Evolutionary conservation across 345 rosid species (phyloP).

Genomic region (Boechera divaricarpa): DNA sequence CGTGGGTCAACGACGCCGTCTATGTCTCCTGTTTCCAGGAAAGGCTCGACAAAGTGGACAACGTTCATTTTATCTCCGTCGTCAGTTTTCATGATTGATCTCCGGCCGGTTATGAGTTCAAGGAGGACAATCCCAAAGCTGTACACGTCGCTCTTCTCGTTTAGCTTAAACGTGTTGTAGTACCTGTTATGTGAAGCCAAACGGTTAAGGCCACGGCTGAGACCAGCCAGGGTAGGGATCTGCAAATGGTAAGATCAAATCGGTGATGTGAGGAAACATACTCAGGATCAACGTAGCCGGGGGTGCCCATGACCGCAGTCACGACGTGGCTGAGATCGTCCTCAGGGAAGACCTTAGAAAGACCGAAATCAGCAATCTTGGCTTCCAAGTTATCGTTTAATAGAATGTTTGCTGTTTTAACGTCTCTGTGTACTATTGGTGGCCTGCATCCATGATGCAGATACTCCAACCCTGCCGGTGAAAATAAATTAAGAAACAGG

Average conservation of each 20-base stretch:
- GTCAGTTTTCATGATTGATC: slow-evolving; percentile 47
- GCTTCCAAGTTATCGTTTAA: slow-evolving; percentile 53
- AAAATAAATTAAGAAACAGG: background rate
- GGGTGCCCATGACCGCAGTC: slow-evolving; percentile 53
- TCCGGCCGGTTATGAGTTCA: slow-evolving; percentile 58
- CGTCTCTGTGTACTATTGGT: slow-evolving; percentile 48
- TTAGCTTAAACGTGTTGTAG: slow-evolving; percentile 49
- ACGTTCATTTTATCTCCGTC: slow-evolving; percentile 47
- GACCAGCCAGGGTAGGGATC: too few relatives aligned
- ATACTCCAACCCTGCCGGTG: slow-evolving; percentile 42
- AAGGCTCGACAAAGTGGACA: slow-evolving; percentile 44
- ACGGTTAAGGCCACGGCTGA: too few relatives aligned
- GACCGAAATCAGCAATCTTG: slow-evolving; percentile 58
- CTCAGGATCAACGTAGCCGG: slow-evolving; percentile 51
- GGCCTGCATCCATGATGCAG: slow-evolving; percentile 50
- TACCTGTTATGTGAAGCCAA: slow-evolving; percentile 27
- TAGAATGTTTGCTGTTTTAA: slow-evolving; percentile 48
- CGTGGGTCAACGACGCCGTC: slow-evolving; percentile 40
- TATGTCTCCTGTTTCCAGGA: slow-evolving; percentile 43
- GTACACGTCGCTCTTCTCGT: slow-evolving; percentile 64
- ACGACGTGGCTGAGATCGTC: slow-evolving; percentile 48
- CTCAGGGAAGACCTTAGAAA: slow-evolving; percentile 48
- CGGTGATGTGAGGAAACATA: slow-evolving; percentile 16
- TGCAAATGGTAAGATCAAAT: background rate
- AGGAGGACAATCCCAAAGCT: slow-evolving; percentile 60